phyloP scores from a whole-genome alignment of 352 stramenopile genomes.

The Pythium aristosporum region DNA sequence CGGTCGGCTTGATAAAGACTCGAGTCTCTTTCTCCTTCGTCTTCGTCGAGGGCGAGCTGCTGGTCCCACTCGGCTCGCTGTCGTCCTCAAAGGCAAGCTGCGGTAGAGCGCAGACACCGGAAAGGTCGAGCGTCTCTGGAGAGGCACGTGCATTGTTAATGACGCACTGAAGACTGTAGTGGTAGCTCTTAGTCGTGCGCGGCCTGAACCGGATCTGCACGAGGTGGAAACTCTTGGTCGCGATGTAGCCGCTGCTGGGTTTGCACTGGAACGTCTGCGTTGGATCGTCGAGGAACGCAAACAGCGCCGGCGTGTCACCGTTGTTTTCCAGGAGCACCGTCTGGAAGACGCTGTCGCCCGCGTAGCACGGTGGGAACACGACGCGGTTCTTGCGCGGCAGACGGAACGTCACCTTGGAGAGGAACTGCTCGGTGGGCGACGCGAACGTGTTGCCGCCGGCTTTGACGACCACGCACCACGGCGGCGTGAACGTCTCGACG shows the following conservation, averaged over 20 bases:
- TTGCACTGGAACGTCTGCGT: slow-evolving; percentile 71
- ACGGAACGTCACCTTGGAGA: slow-evolving; percentile 80
- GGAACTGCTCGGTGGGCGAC: slow-evolving; percentile 80
- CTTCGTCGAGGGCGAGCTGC: not conserved
- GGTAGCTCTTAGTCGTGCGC: slow-evolving; percentile 43
- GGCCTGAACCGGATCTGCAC: slow-evolving; percentile 77
- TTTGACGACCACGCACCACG: slow-evolving; percentile 82
- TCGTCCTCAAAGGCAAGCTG: slow-evolving; percentile 46
- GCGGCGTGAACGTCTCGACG: slow-evolving; percentile 89
- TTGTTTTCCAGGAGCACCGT: slow-evolving; percentile 86
- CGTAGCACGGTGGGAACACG: slow-evolving; percentile 84
- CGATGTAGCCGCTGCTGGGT: slow-evolving; percentile 63
- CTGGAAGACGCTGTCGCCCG: slow-evolving; percentile 90
- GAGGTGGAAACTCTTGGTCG: slow-evolving; percentile 78
- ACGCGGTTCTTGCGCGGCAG: slow-evolving; percentile 49
- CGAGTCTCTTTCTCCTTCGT: slow-evolving; percentile 27
- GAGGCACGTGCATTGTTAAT: slow-evolving; percentile 64
- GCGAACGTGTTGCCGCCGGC: slow-evolving; percentile 88
- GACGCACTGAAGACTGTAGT: slow-evolving; percentile 58
- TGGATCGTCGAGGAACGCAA: slow-evolving; percentile 72
- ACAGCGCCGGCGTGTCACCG: slow-evolving; percentile 88
- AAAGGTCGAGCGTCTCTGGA: slow-evolving; percentile 56
- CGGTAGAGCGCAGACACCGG: slow-evolving; percentile 54
- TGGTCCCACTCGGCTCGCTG: slow-evolving; percentile 8
- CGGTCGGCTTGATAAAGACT: slow-evolving; percentile 86